Base-by-base conservation (phyloP, 768 basidiomycete genomes). In the Nevesoporus exiguus region DNA sequence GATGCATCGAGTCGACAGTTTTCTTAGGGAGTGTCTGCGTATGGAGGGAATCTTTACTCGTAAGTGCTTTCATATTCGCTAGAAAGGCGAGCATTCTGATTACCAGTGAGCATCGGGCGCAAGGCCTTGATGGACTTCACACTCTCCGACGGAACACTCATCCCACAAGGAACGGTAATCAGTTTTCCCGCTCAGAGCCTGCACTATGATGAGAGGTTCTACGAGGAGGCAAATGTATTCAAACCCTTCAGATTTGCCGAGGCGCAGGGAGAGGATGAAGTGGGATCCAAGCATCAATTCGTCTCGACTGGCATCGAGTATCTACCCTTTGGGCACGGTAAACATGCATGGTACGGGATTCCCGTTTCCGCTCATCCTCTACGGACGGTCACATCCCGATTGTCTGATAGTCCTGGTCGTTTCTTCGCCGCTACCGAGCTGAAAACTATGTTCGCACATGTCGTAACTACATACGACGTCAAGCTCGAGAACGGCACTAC, bases 401-500 rank as follows among this genome's bases (percentile, higher is more conserved):
- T 19, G 3, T n/a, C 17, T 36, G 34, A 21, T 19, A 39, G 37
- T 21, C 37, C 37, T 19, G 37, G 37, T 6, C 37, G n/a, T 10
- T 39, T 17, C 34, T 36, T 36, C 6, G 34, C 34, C 7, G 34
- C 34, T 15, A 15, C 34, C 15, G 13, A 15, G 34, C 34, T 36
- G 13, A 36, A 36, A 15, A 36, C 34, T 15, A 36, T 36, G 34
- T 17, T 36, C 34, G 34, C 34, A 6, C 34, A 36, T 17, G 34
- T 36, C 34, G 15, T 36, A 15, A 36, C 15, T 1, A 36, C 34
- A 36, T 36, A 36, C 14, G 34, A 36, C 34, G 14, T 36, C 44
- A 64, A 58, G 25, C 9, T 61, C 27, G 56, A 47, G 17, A 53
- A 57, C 11, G 13, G 15, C 45, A 7, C 19, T n/a, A 47, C 30